Evolutionary conservation across 2,329 filamentous ascomycete species (phyloP), one percentile per base, ranked within the genome.

Genomic region (Beauveria varroae): DNA sequence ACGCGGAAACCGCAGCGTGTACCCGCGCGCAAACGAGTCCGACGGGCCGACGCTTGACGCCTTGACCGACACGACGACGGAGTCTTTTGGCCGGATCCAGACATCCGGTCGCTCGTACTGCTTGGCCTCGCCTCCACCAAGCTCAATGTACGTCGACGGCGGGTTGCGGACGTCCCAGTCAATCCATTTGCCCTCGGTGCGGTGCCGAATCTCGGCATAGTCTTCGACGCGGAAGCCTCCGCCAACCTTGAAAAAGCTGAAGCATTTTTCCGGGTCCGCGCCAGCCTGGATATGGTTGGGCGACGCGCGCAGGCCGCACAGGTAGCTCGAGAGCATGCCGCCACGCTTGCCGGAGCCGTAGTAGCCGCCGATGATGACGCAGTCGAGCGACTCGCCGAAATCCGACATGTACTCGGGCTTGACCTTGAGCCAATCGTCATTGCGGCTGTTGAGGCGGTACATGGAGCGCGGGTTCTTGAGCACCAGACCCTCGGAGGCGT

Each of bases 381-480:
- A 91, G 71, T 99, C 95, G 3, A 99, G 84, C 0, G 89, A 91
- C 74, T 98, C 93, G 64, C 95, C 95, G 71, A 95, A 96, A 64
- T 96, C 93, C 2, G 87, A 87, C 93, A 98, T 97, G 73, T 99
- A 99, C 65, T 99, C 95, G 1, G 95, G 95, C 69, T 99, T 99
- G 9, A 99, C 93, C 72, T 99, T 99, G 76, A 97, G 88, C 95
- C 95, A 99, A 73, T 96, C 91, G 67, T 96, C 90, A 68, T 96
- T 95, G 53, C 95, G 88, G 66, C 91, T 90, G 69, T 96, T 96
- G 10, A 98, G 81, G 7, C 86, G 83, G 72, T 99, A 99, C 69
- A 85, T 82, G 0, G 93, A 96, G 5, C 88, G 82, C 8, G 95
- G 95, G 65, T 96, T 98, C 77, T 99, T 99, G 57, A 98, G 77